Base-by-base conservation (phyloP, 768 basidiomycete genomes). In the Lentinula edodes region DNA sequence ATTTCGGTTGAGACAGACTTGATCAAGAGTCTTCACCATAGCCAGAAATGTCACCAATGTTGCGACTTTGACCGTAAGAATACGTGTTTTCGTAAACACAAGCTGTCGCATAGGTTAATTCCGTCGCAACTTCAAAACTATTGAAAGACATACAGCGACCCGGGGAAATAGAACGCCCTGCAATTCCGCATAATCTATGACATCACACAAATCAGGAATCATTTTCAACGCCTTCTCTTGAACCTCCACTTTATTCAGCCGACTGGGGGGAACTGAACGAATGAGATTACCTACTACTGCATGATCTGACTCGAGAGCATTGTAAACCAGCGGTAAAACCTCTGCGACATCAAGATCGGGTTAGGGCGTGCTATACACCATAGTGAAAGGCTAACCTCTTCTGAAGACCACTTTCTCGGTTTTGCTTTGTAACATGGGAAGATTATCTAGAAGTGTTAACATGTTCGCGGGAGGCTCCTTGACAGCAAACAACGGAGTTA, bases 381-480 rank as follows among this genome's bases (percentile, higher is more conserved):
- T 34, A n/a, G 39, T 18, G 34, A 38, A 52, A 56, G 18, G 80
- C 90, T 69, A 65, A 97, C 95, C 90, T 73, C 95, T 94, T 66
- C 91, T 80, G 73, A 98, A 98, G 3, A 90, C 83, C 9, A 74
- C 74, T 64, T 94, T 93, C 58, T 91, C 87, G 1, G 94, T 95
- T 75, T 99, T 99, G 62, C 80, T 84, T 67, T 95, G 93, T 34
- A 99, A 79, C 75, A 95, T 83, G 23, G 83, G 77, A 7, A 99
- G 79, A 67, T 96, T 96, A 67, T 98, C 95, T 50, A 99, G 73
- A 28, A 99, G 75, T 0, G 94, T 95, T 55, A 98, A 73, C 92
- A 98, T 96, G 65, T 95, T 97, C 73, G 98, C 95, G 0, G 96
- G 95, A 16, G 97, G 96, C 67, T 99, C 97, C 71, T 91, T 94